These are phyloP conservation scores for Aspergillus ochraceus DNA, from an alignment of 2,329 filamentous ascomycete genomes.

Conservation along the genomic window DNA sequence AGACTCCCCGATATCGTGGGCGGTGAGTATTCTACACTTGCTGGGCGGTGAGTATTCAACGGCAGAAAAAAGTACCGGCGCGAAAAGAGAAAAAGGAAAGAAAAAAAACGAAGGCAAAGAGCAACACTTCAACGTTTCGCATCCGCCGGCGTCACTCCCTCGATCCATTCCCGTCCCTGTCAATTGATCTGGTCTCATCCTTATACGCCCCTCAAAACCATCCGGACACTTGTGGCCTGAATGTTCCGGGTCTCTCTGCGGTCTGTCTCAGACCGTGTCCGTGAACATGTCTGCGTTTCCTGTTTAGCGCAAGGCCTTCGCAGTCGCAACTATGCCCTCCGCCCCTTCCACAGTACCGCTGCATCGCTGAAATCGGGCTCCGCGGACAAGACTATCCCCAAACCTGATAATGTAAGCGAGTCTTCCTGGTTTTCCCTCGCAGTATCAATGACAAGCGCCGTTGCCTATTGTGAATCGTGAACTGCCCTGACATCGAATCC, in stretches of 20 bases:
- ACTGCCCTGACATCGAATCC: too few species aligned
- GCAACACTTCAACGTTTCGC: neutral
- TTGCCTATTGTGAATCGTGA: too few species aligned
- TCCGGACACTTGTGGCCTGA: conserved; percentile 15
- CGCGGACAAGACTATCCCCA: too few species aligned
- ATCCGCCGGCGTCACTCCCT: neutral
- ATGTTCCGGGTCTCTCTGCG: conserved; percentile 41
- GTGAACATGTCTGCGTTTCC: conserved; percentile 37
- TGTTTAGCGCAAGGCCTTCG: conserved; percentile 30
- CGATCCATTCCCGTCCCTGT: neutral
- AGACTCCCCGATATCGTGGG: neutral
- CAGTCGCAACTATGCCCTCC: conserved; percentile 20
- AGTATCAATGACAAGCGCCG: too few species aligned
- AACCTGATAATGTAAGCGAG: too few species aligned
- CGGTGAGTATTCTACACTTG: conserved; percentile 7
- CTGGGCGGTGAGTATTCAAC: neutral
- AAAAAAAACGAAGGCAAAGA: neutral
- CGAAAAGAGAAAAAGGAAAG: conserved; percentile 5
- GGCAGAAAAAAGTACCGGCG: conserved; percentile 13
- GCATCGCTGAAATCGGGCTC: conserved; percentile 5
- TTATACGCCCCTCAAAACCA: neutral
- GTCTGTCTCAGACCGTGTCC: conserved; percentile 36
- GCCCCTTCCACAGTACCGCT: conserved; percentile 28
- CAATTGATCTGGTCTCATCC: neutral
- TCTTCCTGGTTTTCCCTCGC: too few species aligned